phyloP scores from a whole-genome alignment of 495 filamentous ascomycete species.

The Immersiella caudata region DNA sequence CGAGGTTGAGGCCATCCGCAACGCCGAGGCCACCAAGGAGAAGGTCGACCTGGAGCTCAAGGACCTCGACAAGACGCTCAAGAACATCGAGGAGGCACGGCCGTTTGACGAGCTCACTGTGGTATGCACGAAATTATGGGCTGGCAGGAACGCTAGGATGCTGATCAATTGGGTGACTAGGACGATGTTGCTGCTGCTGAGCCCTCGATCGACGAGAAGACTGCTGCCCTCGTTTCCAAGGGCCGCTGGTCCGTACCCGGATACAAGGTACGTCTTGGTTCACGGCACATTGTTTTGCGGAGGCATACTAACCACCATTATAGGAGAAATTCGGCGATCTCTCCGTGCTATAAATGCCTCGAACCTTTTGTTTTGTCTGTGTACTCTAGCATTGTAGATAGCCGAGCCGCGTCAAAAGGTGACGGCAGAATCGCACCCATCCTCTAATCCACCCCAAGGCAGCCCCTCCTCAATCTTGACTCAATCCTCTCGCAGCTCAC shows the following conservation, averaged over 20 bases:
- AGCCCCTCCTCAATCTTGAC: background rate
- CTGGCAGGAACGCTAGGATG: constrained; percentile 17
- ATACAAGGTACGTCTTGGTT: constrained; percentile 77
- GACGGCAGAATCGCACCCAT: constrained; percentile 33
- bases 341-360: constrained; percentile 73
- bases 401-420: constrained; percentile 35
- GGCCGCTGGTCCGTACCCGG: constrained; percentile 96
- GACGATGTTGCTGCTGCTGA: constrained; percentile 92
- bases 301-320: constrained; percentile 22
- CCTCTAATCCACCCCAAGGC: background rate
- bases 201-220: constrained; percentile 95
- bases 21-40: constrained; percentile 91
- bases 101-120: constrained; percentile 98
- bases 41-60: constrained; percentile 90
- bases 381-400: constrained; percentile 64
- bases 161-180: constrained; percentile 48
- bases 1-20: constrained; percentile 95
- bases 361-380: constrained; percentile 48
- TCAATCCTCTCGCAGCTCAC: background rate
- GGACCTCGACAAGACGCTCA: constrained; percentile 89
- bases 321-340: constrained; percentile 99
- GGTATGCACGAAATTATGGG: constrained; percentile 57
- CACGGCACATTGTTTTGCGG: too few species aligned
- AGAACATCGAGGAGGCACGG: constrained; percentile 94
- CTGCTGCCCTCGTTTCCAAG: constrained; percentile 87